These are phyloP conservation scores for Dactylellina leptospora DNA, from an alignment of 2,329 filamentous ascomycete species.

Conservation along the genomic window DNA sequence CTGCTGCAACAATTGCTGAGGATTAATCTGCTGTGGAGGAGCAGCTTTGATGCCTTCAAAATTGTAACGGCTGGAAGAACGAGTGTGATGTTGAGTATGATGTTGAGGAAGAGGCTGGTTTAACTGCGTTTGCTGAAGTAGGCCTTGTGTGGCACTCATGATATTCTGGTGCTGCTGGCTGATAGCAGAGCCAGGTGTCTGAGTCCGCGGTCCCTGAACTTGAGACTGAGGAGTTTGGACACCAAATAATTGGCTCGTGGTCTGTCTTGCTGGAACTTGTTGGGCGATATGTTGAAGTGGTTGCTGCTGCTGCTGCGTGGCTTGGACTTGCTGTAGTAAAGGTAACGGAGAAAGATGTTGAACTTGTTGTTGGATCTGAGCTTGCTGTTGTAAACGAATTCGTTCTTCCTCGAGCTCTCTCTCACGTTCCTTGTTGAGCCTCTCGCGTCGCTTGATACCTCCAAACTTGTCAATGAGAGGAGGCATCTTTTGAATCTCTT, in stretches of 20 bases:
- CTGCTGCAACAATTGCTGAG: conserved; percentile 64
- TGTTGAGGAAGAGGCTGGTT: conserved; percentile 60
- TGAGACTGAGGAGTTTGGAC: conserved; percentile 62
- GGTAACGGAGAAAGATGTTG: conserved; percentile 55
- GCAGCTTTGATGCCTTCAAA: conserved; percentile 51
- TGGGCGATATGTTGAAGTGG: conserved; percentile 68
- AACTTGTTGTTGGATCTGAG: conserved; percentile 52
- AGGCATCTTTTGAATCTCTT: conserved; percentile 68
- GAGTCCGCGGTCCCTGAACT: conserved; percentile 63
- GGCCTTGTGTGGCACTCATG: conserved; percentile 58
- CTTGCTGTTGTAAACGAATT: conserved; percentile 54
- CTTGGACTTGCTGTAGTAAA: conserved; percentile 49
- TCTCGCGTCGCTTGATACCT: conserved; percentile 78
- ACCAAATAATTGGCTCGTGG: conserved; percentile 70
- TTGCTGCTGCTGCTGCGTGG: conserved; percentile 72
- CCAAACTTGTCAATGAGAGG: conserved; percentile 84
- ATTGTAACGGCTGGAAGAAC: conserved; percentile 68
- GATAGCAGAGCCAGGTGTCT: conserved; percentile 58
- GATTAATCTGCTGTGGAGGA: conserved; percentile 56
- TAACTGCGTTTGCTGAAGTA: conserved; percentile 57
- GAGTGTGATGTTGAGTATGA: conserved; percentile 62
- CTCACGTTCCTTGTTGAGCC: conserved; percentile 74
- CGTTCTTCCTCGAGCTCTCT: conserved; percentile 54
- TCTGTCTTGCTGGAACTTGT: conserved; percentile 59
- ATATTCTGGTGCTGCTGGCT: conserved; percentile 52